Conservation (phyloP, 164 flowering plant species). For the Nymphaea thermarum region DNA sequence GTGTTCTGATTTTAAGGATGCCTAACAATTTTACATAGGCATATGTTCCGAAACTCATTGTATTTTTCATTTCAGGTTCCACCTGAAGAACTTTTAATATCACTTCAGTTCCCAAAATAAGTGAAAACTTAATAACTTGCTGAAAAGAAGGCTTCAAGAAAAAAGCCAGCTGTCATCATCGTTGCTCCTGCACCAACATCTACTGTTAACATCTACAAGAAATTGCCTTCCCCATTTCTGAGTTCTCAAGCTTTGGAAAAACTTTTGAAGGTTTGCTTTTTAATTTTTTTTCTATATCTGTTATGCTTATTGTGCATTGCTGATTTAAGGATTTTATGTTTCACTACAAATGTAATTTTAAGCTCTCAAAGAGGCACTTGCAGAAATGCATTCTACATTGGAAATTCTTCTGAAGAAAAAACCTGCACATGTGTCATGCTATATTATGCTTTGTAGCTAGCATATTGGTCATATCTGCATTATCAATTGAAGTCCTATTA, state of each 20-base stretch:
- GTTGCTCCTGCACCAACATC: slow-evolving; percentile 59
- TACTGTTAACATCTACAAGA: slow-evolving; percentile 72
- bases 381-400: no score
- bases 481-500: no score
- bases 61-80: slow-evolving; percentile 42
- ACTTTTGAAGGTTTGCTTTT: slow-evolving; percentile 85
- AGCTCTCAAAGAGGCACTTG: no score
- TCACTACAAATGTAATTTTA: no score
- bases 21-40: background rate
- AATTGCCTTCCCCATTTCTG: slow-evolving; percentile 67
- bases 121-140: slow-evolving; percentile 78
- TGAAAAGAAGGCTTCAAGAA: slow-evolving; percentile 89
- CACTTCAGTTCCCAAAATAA: slow-evolving; percentile 69
- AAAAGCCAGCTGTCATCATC: slow-evolving; percentile 79
- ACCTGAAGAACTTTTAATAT: slow-evolving; percentile 78
- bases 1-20: no score
- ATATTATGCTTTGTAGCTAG: no score
- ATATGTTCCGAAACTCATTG: slow-evolving; percentile 4
- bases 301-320: background rate
- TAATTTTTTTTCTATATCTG: no score
- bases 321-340: no score
- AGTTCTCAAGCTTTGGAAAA: slow-evolving; percentile 74
- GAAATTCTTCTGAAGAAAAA: no score
- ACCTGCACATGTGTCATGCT: no score
- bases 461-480: no score